phyloP scores from a whole-genome alignment of 192 early-diverging fungal species.

The Backusella tuberculispora region DNA sequence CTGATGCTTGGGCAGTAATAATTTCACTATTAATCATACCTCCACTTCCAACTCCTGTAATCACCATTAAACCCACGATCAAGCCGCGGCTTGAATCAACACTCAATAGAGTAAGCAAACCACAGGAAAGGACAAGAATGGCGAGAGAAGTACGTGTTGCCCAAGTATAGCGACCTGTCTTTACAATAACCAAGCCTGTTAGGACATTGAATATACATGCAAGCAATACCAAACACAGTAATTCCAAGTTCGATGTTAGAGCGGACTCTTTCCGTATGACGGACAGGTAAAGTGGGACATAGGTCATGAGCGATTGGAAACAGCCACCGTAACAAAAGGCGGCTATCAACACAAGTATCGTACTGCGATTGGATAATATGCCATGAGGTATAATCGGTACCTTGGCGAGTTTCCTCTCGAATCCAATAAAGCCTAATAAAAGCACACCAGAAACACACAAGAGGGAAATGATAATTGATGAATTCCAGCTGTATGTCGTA shows the following conservation, averaged over 20 bases:
- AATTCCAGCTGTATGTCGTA: slow-evolving; percentile 46
- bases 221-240: slow-evolving; percentile 37
- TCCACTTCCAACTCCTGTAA: slow-evolving; percentile 38
- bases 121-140: slow-evolving; percentile 27
- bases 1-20: slow-evolving; percentile 40
- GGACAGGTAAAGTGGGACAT: slow-evolving; percentile 35
- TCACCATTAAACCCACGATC: slow-evolving; percentile 40
- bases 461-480: slow-evolving; percentile 25
- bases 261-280: slow-evolving; percentile 31
- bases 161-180: slow-evolving; percentile 38
- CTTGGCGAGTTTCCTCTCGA: slow-evolving; percentile 24
- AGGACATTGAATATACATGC: slow-evolving; percentile 39
- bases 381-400: slow-evolving; percentile 32
- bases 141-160: slow-evolving; percentile 27
- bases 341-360: slow-evolving; percentile 24
- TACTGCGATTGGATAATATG: slow-evolving; percentile 38
- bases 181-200: slow-evolving; percentile 38
- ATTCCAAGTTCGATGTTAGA: slow-evolving; percentile 35
- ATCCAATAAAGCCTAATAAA: slow-evolving; percentile 17
- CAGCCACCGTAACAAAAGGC: slow-evolving; percentile 39
- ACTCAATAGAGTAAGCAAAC: slow-evolving; percentile 23
- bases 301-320: slow-evolving; percentile 42
- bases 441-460: slow-evolving; percentile 32
- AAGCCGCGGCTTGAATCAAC: slow-evolving; percentile 30
- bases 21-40: slow-evolving; percentile 42